A percentile compares a stretch with the other conserved stretches of the same genome.
phyloP scores from a whole-genome alignment of 257 asterid genomes.

The Capsicum baccatum region DNA sequence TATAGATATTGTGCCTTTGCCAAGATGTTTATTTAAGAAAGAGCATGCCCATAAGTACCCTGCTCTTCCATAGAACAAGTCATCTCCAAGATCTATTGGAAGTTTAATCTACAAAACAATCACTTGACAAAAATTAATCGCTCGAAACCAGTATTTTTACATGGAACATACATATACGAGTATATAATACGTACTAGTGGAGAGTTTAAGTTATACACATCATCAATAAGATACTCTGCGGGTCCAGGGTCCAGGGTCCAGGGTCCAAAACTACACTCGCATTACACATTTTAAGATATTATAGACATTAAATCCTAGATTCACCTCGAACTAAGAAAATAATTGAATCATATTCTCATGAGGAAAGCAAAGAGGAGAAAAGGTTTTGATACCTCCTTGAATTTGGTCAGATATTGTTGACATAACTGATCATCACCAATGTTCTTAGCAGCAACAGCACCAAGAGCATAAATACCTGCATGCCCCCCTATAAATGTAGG shows the following conservation, averaged over 20 bases:
- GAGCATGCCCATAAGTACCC: constrained; percentile 83
- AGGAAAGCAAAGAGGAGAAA: neutral
- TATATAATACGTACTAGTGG: neutral
- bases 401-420: neutral
- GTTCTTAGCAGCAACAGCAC: constrained; percentile 75
- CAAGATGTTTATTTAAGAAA: constrained; percentile 69
- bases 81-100: constrained; percentile 65
- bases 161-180: neutral
- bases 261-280: too few species aligned
- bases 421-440: constrained; percentile 44
- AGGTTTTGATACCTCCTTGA: neutral
- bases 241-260: too few species aligned
- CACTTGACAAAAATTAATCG: neutral
- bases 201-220: neutral
- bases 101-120: constrained; percentile 58
- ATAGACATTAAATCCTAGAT: neutral
- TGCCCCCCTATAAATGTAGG: constrained; percentile 72
- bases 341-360: neutral
- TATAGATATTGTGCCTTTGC: constrained; percentile 58
- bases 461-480: constrained; percentile 81
- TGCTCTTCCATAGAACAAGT: constrained; percentile 77
- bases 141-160: neutral
- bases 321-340: neutral
- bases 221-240: too few species aligned
- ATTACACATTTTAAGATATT: too few species aligned